Evolutionary conservation across 345 rosid species (phyloP).

Genomic region (Passiflora organensis): DNA sequence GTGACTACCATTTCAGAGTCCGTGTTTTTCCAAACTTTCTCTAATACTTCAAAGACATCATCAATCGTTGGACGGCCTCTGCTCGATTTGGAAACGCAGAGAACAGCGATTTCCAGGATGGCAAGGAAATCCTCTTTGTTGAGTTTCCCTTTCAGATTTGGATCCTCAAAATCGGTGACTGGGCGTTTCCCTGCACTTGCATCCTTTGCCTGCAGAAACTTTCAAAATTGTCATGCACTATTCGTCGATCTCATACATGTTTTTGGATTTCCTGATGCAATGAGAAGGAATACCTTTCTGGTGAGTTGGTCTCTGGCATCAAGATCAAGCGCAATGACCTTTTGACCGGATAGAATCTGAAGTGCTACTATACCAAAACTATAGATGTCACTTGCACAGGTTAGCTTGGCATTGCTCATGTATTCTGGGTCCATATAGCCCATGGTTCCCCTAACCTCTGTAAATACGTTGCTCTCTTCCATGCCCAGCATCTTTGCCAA

Average conservation of each 20-base stretch:
- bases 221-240: too few species aligned
- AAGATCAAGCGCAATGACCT: conserved; percentile 54
- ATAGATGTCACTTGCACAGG: conserved; percentile 59
- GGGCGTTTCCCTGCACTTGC: conserved; percentile 42
- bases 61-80: conserved; percentile 48
- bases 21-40: conserved; percentile 44
- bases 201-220: conserved; percentile 41
- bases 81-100: conserved; percentile 46
- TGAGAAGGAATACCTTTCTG: conserved; percentile 38
- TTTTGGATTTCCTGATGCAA: too few species aligned
- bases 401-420: conserved; percentile 61
- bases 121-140: conserved; percentile 39
- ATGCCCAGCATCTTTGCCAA: conserved; percentile 59
- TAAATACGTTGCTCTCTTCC: conserved; percentile 70
- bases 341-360: conserved; percentile 60
- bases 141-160: conserved; percentile 33
- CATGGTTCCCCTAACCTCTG: conserved; percentile 71
- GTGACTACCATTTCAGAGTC: conserved; percentile 22
- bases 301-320: conserved; percentile 61
- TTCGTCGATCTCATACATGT: not conserved
- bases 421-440: conserved; percentile 77
- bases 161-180: conserved; percentile 42
- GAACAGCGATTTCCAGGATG: conserved; percentile 43
- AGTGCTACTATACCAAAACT: conserved; percentile 64
- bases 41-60: conserved; percentile 41